Evolutionary conservation across 2,329 filamentous ascomycete species (phyloP).

Genomic region (Byssothecium circinans): DNA sequence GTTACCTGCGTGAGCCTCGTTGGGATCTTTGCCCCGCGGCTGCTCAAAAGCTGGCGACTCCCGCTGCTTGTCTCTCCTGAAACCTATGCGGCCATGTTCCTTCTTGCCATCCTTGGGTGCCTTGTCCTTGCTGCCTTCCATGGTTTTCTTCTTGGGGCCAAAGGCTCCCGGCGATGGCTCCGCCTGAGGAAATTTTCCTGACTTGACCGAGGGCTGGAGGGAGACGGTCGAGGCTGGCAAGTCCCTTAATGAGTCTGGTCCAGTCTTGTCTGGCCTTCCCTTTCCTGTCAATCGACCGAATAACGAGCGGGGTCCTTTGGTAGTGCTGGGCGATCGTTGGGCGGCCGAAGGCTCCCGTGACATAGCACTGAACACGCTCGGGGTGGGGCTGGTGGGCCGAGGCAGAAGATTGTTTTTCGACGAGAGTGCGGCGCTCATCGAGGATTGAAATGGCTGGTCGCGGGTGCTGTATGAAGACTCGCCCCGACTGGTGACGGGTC

Average conservation of each 20-base stretch:
- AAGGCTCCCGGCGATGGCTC: conserved; percentile 33
- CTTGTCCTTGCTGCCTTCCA: conserved; percentile 26
- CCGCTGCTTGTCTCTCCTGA: conserved; percentile 50
- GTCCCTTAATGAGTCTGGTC: conserved; percentile 43
- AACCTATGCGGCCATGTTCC: conserved; percentile 52
- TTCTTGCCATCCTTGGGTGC: conserved; percentile 27
- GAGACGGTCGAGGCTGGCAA: conserved; percentile 46
- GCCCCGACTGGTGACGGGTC: conserved; percentile 75
- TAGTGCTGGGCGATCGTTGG: conserved; percentile 62
- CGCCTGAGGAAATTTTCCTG: conserved; percentile 27
- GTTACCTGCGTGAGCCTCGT: conserved; percentile 43
- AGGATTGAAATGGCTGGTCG: conserved; percentile 52
- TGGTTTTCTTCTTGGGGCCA: conserved; percentile 29
- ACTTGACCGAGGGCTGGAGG: conserved; percentile 39
- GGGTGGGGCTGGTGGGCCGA: conserved; percentile 79
- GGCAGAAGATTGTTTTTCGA: conserved; percentile 55
- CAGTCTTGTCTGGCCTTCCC: conserved; percentile 47
- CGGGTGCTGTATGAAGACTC: conserved; percentile 59
- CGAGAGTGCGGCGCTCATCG: conserved; percentile 53
- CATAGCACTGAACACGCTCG: conserved; percentile 68
- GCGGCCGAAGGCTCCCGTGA: conserved; percentile 47
- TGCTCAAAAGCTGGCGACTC: conserved; percentile 23
- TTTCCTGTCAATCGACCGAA: conserved; percentile 57
- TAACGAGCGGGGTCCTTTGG: conserved; percentile 51
- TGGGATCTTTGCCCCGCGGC: conserved; percentile 48